phyloP scores from a whole-genome alignment of 2,329 filamentous ascomycete species.

The Monilinia laxa region DNA sequence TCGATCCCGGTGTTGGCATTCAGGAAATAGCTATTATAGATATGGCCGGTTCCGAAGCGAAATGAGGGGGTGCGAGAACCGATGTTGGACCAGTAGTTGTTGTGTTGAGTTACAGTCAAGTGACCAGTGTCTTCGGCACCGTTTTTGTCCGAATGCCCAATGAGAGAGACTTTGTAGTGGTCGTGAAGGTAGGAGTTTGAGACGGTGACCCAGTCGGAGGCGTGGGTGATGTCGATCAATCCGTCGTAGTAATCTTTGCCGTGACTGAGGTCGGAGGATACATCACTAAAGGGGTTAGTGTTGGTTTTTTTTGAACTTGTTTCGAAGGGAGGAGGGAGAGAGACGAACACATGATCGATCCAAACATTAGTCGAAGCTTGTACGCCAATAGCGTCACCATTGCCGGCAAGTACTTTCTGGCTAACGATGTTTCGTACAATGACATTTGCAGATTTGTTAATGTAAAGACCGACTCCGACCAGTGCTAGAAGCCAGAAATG shows the following conservation, averaged over 20 bases:
- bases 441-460: conserved; percentile 52
- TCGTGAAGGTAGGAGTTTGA: conserved; percentile 47
- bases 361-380: conserved; percentile 50
- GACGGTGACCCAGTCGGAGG: conserved; percentile 46
- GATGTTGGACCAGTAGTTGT: conserved; percentile 36
- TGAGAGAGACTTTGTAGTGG: conserved; percentile 40
- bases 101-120: conserved; percentile 35
- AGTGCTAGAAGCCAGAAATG: conserved; percentile 39
- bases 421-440: conserved; percentile 58
- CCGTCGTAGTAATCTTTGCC: conserved; percentile 48
- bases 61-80: conserved; percentile 50
- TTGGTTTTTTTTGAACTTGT: not conserved
- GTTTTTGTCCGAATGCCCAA: conserved; percentile 38
- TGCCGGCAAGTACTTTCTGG: conserved; percentile 47
- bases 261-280: conserved; percentile 41
- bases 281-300: conserved; percentile 22
- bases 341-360: conserved; percentile 21
- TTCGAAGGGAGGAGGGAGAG: not conserved
- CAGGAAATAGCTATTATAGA: conserved; percentile 49
- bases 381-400: conserved; percentile 52
- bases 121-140: conserved; percentile 35
- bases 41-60: conserved; percentile 65
- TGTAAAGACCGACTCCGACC: conserved; percentile 48
- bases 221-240: conserved; percentile 47
- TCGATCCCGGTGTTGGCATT: conserved; percentile 54